phyloP scores from a whole-genome alignment of 2,329 filamentous ascomycete species.

The Aureobasidium sp. region DNA sequence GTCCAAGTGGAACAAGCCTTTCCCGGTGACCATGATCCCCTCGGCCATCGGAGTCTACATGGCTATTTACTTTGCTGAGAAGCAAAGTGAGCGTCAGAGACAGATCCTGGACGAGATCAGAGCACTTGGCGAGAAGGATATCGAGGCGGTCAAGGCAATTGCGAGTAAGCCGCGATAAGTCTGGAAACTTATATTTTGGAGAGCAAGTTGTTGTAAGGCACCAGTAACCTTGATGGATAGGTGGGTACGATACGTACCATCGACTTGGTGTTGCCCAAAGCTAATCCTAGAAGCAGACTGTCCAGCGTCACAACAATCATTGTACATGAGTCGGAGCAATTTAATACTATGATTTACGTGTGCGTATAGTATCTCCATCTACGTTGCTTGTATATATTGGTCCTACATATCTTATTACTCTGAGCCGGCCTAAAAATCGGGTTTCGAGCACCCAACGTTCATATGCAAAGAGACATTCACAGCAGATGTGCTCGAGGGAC shows the following conservation, averaged over 20 bases:
- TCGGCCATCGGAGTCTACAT: constrained; percentile 25
- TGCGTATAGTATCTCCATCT: not conserved
- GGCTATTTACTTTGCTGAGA: constrained; percentile 21
- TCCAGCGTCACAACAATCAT: no score
- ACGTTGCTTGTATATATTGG: no score
- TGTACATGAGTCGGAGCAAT: not conserved
- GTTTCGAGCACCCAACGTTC: no score
- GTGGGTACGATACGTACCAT: not conserved
- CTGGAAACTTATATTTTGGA: not conserved
- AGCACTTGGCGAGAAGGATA: constrained; percentile 18
- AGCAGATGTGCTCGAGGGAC: no score
- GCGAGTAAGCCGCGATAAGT: constrained; percentile 9
- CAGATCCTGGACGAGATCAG: constrained; percentile 22
- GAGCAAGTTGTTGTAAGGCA: not conserved
- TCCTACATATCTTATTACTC: no score
- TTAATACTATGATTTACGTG: not conserved
- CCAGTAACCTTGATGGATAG: not conserved
- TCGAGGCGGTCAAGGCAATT: constrained; percentile 3
- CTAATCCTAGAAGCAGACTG: not conserved
- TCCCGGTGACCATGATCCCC: constrained; percentile 23
- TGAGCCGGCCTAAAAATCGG: no score
- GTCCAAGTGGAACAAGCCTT: constrained; percentile 26
- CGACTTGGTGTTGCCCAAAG: not conserved
- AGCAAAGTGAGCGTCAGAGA: constrained; percentile 23
- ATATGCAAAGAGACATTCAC: no score